Evolutionary conservation across 108 stramenopile species (phyloP).

Genomic region (Fragilariopsis cylindrus): DNA sequence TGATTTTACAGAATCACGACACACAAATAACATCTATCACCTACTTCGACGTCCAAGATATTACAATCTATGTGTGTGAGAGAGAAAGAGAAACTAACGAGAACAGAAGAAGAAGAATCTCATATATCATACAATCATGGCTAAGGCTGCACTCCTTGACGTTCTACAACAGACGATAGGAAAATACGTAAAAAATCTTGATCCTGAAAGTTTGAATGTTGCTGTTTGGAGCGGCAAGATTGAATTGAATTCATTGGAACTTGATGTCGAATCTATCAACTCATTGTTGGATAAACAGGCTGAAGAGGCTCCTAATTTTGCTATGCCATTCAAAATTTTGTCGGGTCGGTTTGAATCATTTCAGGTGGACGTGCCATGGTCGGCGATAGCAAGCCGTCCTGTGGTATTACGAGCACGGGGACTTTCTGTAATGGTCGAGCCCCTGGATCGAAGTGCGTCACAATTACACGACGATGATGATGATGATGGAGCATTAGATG

Average conservation of each 20-base stretch:
- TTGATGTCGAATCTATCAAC: slow-evolving; percentile 83
- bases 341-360: slow-evolving; percentile 66
- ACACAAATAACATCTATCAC: no score
- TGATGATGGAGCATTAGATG: background rate
- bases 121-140: slow-evolving; percentile 48
- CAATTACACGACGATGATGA: slow-evolving; percentile 18
- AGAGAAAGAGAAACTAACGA: background rate
- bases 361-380: slow-evolving; percentile 87
- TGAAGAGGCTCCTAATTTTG: slow-evolving; percentile 66
- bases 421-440: slow-evolving; percentile 58
- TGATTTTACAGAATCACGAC: no score
- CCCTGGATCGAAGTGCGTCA: slow-evolving; percentile 42
- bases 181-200: slow-evolving; percentile 83
- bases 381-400: slow-evolving; percentile 58
- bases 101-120: background rate
- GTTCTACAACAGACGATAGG: slow-evolving; percentile 88
- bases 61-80: no score
- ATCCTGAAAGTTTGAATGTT: slow-evolving; percentile 78
- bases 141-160: slow-evolving; percentile 81
- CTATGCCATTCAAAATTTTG: slow-evolving; percentile 65
- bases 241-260: slow-evolving; percentile 75
- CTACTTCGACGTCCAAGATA: no score
- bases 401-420: slow-evolving; percentile 77
- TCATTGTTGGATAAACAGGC: slow-evolving; percentile 67
- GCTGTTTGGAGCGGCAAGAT: slow-evolving; percentile 91